Evolutionary conservation across 345 rosid genomes (phyloP).

Genomic region (Aurinia saxatilis): DNA sequence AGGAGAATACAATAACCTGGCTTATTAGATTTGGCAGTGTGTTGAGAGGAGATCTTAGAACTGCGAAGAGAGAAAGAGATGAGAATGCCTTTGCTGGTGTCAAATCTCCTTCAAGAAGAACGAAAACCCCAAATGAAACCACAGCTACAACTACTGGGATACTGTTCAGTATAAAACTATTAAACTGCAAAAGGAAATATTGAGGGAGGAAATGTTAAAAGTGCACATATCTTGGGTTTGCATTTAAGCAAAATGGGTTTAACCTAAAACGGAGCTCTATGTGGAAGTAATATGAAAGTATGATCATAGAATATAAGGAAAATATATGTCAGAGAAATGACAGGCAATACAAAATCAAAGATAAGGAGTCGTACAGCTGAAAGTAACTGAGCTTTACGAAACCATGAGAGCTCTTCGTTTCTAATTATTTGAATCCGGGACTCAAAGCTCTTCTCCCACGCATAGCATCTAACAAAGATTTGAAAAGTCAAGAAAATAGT

Average conservation of each 20-base stretch:
- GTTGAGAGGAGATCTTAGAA: conserved; percentile 71
- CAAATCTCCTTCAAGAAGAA: conserved; percentile 87
- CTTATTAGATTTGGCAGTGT: conserved; percentile 82
- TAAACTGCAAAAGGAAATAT: conserved; percentile 54
- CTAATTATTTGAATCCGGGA: conserved; percentile 60
- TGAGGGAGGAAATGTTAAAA: neutral
- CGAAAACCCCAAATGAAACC: conserved; percentile 80
- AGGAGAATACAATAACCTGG: conserved; percentile 47
- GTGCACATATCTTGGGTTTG: neutral
- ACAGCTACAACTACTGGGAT: conserved; percentile 81
- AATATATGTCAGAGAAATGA: no score
- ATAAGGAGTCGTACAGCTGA: conserved; percentile 54
- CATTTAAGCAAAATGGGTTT: neutral
- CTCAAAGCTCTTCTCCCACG: conserved; percentile 96
- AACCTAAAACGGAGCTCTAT: neutral
- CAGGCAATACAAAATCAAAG: neutral
- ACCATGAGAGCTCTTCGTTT: conserved; percentile 80
- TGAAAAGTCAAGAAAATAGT: neutral
- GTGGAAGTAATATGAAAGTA: neutral
- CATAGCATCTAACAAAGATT: conserved; percentile 61
- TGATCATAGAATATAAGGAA: no score
- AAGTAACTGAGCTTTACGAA: conserved; percentile 71
- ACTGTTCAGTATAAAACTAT: conserved; percentile 79
- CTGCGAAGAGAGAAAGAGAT: conserved; percentile 83
- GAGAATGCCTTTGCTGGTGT: conserved; percentile 97